phyloP scores from a whole-genome alignment of 2,329 filamentous ascomycete genomes.

The Plenodomus lindquistii region DNA sequence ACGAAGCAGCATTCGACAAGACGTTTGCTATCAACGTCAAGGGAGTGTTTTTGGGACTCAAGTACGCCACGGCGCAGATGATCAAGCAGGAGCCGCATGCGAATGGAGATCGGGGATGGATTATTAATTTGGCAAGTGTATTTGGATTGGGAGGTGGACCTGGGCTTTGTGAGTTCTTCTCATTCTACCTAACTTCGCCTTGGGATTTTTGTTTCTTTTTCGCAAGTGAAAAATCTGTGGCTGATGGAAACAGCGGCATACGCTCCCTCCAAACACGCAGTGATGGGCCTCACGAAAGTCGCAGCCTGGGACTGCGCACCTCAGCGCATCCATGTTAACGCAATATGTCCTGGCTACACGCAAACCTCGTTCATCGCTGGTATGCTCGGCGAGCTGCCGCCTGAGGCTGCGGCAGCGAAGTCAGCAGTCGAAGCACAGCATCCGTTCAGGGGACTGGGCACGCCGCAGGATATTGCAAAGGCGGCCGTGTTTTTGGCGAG shows the following conservation, averaged over 20 bases:
- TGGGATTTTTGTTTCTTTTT: not conserved
- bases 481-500: constrained; percentile 53
- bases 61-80: constrained; percentile 56
- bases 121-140: constrained; percentile 60
- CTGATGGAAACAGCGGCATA: constrained; percentile 39
- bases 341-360: constrained; percentile 57
- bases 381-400: constrained; percentile 7
- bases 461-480: constrained; percentile 37
- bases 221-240: too few relatives aligned
- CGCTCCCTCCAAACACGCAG: constrained; percentile 55
- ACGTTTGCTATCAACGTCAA: constrained; percentile 44
- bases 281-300: constrained; percentile 54
- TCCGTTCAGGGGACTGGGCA: constrained; percentile 37
- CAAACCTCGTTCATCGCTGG: constrained; percentile 31
- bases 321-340: constrained; percentile 57
- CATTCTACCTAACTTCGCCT: not conserved
- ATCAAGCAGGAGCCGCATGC: constrained; percentile 49
- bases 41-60: constrained; percentile 50
- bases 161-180: constrained; percentile 24
- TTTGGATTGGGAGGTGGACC: constrained; percentile 49
- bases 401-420: constrained; percentile 8
- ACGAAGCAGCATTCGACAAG: constrained; percentile 52
- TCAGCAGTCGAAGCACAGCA: constrained; percentile 21
- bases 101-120: constrained; percentile 51
- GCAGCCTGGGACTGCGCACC: constrained; percentile 56